These are phyloP conservation scores for Laetiporus sulphureus DNA, from an alignment of 1,284 basidiomycete species.

Conservation along the genomic window DNA sequence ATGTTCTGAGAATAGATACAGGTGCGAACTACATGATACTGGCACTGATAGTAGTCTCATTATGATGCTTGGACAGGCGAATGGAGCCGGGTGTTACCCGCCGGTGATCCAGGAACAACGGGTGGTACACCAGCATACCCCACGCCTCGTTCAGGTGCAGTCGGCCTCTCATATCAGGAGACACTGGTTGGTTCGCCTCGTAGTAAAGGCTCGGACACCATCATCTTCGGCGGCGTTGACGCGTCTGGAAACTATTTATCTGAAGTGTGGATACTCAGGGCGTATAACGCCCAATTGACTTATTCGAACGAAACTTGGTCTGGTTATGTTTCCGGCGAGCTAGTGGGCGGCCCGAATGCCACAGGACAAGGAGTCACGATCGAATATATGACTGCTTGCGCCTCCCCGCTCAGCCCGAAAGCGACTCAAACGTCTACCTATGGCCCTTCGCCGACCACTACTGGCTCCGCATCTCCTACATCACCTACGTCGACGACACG, in stretches of 20 bases:
- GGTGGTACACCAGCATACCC: conserved; percentile 44
- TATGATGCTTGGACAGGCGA: conserved; percentile 30
- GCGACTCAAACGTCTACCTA: conserved; percentile 12
- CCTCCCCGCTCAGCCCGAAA: conserved; percentile 30
- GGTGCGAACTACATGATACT: conserved; percentile 8
- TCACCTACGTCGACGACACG: conserved; percentile 8
- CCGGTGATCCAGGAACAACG: conserved; percentile 55
- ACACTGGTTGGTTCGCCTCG: conserved; percentile 52
- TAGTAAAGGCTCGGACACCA: conserved; percentile 54
- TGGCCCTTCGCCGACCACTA: conserved; percentile 17
- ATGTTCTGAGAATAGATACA: conserved; percentile 50
- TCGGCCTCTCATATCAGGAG: conserved; percentile 46
- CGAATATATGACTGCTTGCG: conserved; percentile 55
- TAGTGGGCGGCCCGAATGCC: conserved; percentile 55
- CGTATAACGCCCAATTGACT: conserved; percentile 54
- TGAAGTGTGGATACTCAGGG: conserved; percentile 71
- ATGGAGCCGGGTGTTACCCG: conserved; percentile 70
- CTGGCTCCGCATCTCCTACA: conserved; percentile 13
- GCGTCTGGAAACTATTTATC: conserved; percentile 55
- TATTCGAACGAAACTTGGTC: conserved; percentile 51
- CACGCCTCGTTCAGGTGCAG: conserved; percentile 60
- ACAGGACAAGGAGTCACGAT: conserved; percentile 61
- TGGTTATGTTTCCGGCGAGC: conserved; percentile 52
- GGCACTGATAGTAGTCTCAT: background rate
- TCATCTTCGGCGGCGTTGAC: conserved; percentile 74